Conservation (phyloP, 768 basidiomycete species). For the Filobasidium floriforme region DNA sequence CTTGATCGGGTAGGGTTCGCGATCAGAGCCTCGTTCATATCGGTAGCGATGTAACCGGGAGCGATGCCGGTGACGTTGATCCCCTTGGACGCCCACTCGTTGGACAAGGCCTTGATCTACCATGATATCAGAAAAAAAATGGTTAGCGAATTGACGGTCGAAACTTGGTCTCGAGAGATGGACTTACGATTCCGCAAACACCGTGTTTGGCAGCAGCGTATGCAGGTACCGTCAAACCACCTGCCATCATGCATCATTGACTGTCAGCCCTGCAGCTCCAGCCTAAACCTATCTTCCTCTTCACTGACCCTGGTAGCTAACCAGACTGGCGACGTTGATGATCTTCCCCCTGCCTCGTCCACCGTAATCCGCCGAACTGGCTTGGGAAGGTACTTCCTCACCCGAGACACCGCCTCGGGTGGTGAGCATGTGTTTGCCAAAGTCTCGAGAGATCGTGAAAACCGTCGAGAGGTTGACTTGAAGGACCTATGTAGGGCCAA, state of each 20-base stretch:
- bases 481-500: conserved; percentile 54
- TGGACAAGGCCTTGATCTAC: conserved; percentile 66
- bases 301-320: conserved; percentile 42
- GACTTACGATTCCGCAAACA: conserved; percentile 55
- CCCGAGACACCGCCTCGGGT: conserved; percentile 49
- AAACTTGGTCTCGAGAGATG: conserved; percentile 55
- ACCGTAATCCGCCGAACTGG: conserved; percentile 37
- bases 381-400: conserved; percentile 31
- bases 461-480: conserved; percentile 80
- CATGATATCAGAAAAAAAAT: not conserved
- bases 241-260: conserved; percentile 52
- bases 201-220: conserved; percentile 82
- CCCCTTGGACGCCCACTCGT: conserved; percentile 84
- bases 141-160: conserved; percentile 33
- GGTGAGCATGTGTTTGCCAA: conserved; percentile 78
- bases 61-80: conserved; percentile 82
- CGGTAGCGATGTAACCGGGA: conserved; percentile 81
- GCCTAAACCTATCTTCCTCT: not conserved
- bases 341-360: conserved; percentile 57
- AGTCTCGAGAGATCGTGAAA: conserved; percentile 76
- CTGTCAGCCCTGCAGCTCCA: conserved; percentile 31
- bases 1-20: conserved; percentile 59
- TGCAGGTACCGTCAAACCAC: conserved; percentile 68
- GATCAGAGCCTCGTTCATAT: conserved; percentile 65
- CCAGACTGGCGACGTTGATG: conserved; percentile 58